phyloP scores from a whole-genome alignment of 306 rosid species.

The Trifolium fragiferum region DNA sequence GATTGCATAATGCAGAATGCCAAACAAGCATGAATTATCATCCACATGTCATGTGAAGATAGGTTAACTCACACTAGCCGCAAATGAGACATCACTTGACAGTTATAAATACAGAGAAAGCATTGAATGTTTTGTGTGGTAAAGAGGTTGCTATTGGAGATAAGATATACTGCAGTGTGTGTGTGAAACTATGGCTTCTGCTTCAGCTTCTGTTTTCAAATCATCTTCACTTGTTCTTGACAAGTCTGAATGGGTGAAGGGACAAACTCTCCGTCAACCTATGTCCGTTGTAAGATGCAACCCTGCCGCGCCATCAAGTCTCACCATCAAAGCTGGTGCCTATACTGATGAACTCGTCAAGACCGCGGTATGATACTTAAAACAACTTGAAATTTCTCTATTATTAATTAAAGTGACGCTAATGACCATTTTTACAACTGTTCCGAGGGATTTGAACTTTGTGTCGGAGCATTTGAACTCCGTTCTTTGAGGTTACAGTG shows the following conservation, averaged over 20 bases:
- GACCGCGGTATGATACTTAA: conserved; percentile 66
- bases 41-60: conserved; percentile 60
- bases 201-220: conserved; percentile 80
- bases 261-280: conserved; percentile 69
- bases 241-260: conserved; percentile 91
- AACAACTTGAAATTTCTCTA: too few species aligned
- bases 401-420: too few species aligned
- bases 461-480: neutral
- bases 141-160: conserved; percentile 51
- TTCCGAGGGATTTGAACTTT: too few species aligned
- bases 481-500: too few species aligned
- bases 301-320: conserved; percentile 52
- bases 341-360: conserved; percentile 89
- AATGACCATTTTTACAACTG: too few species aligned
- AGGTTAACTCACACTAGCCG: conserved; percentile 63
- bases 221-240: conserved; percentile 82
- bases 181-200: conserved; percentile 56
- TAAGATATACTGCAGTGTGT: conserved; percentile 50
- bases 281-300: conserved; percentile 61
- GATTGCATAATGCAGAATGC: conserved; percentile 33
- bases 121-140: conserved; percentile 60
- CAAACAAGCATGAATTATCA: conserved; percentile 59
- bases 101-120: conserved; percentile 60
- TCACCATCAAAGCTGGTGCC: conserved; percentile 72
- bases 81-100: conserved; percentile 63